Evolutionary conservation across 495 filamentous ascomycete species (phyloP).

Genomic region (Thermothielavioides terrestris): DNA sequence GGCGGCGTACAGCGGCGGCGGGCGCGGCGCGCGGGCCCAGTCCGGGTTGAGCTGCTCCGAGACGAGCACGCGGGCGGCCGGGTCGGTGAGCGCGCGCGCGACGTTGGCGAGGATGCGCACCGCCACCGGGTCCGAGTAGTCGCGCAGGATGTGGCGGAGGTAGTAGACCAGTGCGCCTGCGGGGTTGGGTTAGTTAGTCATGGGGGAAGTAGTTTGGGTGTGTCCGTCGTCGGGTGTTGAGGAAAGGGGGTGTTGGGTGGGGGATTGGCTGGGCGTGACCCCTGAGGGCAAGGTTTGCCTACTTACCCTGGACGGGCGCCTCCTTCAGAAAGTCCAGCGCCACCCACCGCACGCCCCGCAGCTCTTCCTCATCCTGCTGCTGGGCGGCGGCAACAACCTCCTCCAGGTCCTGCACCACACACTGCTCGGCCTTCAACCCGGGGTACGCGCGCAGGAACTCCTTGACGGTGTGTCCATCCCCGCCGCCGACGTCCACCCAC

Average conservation of each 20-base stretch:
- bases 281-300: no score
- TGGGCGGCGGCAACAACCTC: conserved; percentile 20
- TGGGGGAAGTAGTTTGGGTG: not conserved
- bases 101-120: conserved; percentile 22
- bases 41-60: conserved; percentile 28
- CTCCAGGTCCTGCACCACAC: conserved; percentile 29
- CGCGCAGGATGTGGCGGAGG: conserved; percentile 29
- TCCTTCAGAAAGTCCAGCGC: conserved; percentile 25
- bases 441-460: conserved; percentile 20
- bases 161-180: conserved; percentile 29
- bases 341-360: conserved; percentile 20
- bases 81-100: conserved; percentile 13
- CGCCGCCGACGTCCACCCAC: conserved; percentile 36
- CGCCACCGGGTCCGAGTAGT: conserved; percentile 29
- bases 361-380: conserved; percentile 7
- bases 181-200: not conserved
- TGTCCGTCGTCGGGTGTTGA: no score
- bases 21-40: not conserved
- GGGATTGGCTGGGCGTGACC: no score
- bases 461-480: conserved; percentile 28
- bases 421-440: conserved; percentile 17
- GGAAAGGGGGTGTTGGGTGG: no score
- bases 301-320: conserved; percentile 21
- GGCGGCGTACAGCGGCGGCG: conserved; percentile 22
- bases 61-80: conserved; percentile 25